These are phyloP conservation scores for Saprolegnia parasitica DNA, from an alignment of 352 stramenopile species.

Conservation along the genomic window DNA sequence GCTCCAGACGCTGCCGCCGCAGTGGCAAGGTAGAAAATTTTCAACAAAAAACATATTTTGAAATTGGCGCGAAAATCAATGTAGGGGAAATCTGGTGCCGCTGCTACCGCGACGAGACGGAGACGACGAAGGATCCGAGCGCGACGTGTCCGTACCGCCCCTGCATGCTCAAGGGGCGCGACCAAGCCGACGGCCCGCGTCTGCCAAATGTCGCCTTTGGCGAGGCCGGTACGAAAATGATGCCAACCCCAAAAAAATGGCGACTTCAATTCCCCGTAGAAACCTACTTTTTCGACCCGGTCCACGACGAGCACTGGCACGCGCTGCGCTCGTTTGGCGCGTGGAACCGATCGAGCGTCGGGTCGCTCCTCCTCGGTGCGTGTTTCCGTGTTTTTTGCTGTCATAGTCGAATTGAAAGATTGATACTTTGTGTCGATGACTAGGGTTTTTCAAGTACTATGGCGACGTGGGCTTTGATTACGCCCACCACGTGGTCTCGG, in stretches of 20 bases:
- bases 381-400: not conserved
- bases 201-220: not conserved
- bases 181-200: slow-evolving; percentile 2
- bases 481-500: slow-evolving; percentile 56
- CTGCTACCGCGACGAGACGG: slow-evolving; percentile 1
- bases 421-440: slow-evolving; percentile 4
- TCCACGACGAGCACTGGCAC: slow-evolving; percentile 44
- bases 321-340: slow-evolving; percentile 40
- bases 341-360: slow-evolving; percentile 50
- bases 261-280: slow-evolving; percentile 38
- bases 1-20: slow-evolving; percentile 53
- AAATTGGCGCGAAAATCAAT: too few species aligned
- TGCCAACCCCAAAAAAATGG: not conserved
- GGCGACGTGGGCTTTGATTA: slow-evolving; percentile 61
- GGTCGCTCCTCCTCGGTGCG: slow-evolving; percentile 45
- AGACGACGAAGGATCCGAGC: not conserved
- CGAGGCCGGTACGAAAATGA: not conserved
- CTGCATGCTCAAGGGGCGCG: slow-evolving; percentile 1
- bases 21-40: slow-evolving; percentile 40
- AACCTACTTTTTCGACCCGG: slow-evolving; percentile 78
- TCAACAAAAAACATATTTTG: not conserved
- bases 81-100: slow-evolving; percentile 21
- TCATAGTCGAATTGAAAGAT: not conserved
- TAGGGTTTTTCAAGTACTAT: slow-evolving; percentile 78
- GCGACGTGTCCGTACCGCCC: slow-evolving; percentile 9